Evolutionary conservation across 2,329 filamentous ascomycete genomes (phyloP), one percentile per base, ranked within the genome.

Genomic region (Ilyonectria sp.): DNA sequence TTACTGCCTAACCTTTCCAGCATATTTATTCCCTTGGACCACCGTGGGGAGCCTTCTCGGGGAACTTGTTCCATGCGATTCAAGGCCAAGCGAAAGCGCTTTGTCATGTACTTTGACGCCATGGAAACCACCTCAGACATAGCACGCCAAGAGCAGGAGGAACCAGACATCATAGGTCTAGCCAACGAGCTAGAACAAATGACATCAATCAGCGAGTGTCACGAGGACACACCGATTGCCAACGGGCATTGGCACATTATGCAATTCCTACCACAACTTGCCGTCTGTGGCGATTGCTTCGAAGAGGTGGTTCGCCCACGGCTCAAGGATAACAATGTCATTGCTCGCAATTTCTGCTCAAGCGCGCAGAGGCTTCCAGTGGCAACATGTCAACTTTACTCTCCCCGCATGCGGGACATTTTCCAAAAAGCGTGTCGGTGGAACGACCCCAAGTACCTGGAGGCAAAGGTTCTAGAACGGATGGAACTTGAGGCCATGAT

Each of bases 281-380:
- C 92, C 1, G 91, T 97, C 4, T 98, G 95, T 80, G 90, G 93
- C 70, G 93, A 95, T 79, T 98, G 95, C 79, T 97, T 93, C 78
- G 89, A 93, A 17, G 90, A 94, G 23, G 88, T 94, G 1, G 89
- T 97, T n/a, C 89, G 88, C 80, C 94, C 94, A 1, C 84, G 90
- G 57, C 81, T 91, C 2, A 83, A 86, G 33, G 83, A 86, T 17
- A 79, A 81, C 59, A 81, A 82, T 46, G 82, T 87, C 1, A 84
- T 95, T 26, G 90, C 92, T 10, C 82, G 86, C 19, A 88, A 91
- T 70, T 93, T 96, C 72, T 90, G 89, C 69, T 85, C 86, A 63
- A 85, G 88, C 15, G 85, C 89, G 26, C 87, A 90, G 69, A 84
- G 86, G 13, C 80, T 92, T 6, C 77, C 83, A 0, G 81, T 84